phyloP scores from a whole-genome alignment of 345 rosid species.

The Salix dunnii region DNA sequence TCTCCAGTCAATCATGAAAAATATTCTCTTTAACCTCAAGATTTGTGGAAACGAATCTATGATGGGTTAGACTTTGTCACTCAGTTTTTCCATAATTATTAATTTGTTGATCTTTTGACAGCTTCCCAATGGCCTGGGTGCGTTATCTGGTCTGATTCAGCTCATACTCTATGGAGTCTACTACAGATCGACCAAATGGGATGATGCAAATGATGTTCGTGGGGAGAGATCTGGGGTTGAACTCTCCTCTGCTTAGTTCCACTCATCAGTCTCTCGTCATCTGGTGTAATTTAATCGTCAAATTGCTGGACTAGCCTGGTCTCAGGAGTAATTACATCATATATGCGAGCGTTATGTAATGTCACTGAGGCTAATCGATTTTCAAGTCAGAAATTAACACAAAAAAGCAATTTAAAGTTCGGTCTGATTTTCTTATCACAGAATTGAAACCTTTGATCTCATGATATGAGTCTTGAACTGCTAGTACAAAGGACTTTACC shows the following conservation, averaged over 20 bases:
- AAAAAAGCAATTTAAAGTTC: background rate
- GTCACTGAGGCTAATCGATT: background rate
- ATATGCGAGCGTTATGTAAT: background rate
- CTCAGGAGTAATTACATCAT: no score
- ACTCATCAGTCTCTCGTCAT: background rate
- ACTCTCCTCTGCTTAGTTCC: background rate
- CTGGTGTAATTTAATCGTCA: no score
- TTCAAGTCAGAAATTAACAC: background rate
- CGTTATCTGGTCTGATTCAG: constrained; percentile 50
- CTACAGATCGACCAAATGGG: constrained; percentile 47
- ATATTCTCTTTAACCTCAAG: no score
- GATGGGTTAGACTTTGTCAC: background rate
- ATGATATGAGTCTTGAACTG: background rate
- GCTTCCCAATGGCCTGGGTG: constrained; percentile 36
- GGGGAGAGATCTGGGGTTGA: background rate
- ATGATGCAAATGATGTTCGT: constrained; percentile 9
- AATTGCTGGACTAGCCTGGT: no score
- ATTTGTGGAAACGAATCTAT: no score
- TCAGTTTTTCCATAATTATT: no score
- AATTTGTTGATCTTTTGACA: background rate
- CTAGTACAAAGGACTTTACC: background rate
- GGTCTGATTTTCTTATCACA: background rate
- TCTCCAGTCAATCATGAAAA: background rate
- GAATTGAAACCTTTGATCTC: background rate
- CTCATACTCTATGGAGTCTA: constrained; percentile 37